Evolutionary conservation across 352 stramenopile species (phyloP).

Genomic region (Globisporangium barbulae): DNA sequence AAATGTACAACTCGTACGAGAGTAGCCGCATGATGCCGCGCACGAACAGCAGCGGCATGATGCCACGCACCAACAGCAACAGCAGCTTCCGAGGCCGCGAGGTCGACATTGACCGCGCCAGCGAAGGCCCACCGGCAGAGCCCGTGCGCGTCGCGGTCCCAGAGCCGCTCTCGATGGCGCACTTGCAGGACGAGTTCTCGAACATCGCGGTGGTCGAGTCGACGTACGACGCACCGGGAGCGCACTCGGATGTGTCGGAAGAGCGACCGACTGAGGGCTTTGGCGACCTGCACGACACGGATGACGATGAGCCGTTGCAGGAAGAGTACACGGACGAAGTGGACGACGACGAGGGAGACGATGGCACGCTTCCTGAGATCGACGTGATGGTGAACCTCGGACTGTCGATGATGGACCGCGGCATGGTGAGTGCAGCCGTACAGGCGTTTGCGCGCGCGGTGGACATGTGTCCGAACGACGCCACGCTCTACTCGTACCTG

Average conservation of each 20-base stretch:
- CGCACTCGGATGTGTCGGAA: conserved; percentile 40
- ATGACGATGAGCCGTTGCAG: conserved; percentile 49
- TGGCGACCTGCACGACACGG: conserved; percentile 38
- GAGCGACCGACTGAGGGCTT: conserved; percentile 28
- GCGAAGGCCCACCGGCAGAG: conserved; percentile 1
- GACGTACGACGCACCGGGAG: conserved; percentile 34
- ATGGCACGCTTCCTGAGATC: conserved; percentile 69
- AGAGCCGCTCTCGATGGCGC: conserved; percentile 24
- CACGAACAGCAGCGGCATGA: conserved; percentile 26
- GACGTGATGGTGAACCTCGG: conserved; percentile 80
- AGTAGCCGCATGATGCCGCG: conserved; percentile 23
- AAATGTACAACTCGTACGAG: conserved; percentile 42
- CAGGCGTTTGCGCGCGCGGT: conserved; percentile 82
- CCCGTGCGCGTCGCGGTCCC: not conserved
- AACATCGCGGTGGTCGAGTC: conserved; percentile 47
- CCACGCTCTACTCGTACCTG: conserved; percentile 73
- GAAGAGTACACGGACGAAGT: conserved; percentile 55
- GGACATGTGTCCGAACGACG: conserved; percentile 74
- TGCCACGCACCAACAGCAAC: conserved; percentile 15
- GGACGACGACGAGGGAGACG: conserved; percentile 63
- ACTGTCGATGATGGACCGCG: conserved; percentile 81
- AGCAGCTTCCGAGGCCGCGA: conserved; percentile 41
- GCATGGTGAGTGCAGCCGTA: conserved; percentile 66
- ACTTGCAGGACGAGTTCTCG: conserved; percentile 43
- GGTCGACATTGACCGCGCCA: conserved; percentile 32